These are phyloP conservation scores for Lumnitzera littorea DNA, from an alignment of 345 rosid genomes.

Conservation along the genomic window DNA sequence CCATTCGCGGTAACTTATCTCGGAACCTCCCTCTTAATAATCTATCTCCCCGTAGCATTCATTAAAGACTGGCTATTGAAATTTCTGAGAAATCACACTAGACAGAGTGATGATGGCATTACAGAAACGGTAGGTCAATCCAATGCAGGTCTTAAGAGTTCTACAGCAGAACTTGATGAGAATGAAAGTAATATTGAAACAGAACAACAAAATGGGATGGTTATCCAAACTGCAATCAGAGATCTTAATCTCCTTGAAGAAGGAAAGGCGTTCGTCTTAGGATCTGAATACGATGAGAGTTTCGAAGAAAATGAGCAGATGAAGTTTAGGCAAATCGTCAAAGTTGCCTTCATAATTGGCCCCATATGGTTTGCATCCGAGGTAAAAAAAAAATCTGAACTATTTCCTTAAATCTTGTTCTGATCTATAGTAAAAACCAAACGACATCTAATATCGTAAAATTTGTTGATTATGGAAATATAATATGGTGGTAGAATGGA, in stretches of 20 bases:
- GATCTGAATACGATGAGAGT: not conserved
- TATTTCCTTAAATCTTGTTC: not conserved
- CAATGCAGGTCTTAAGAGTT: not conserved
- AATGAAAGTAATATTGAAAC: not conserved
- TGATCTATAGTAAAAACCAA: not conserved
- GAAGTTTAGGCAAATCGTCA: slow-evolving; percentile 12
- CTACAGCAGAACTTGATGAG: not conserved
- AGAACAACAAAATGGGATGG: not conserved
- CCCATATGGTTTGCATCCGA: slow-evolving; percentile 45
- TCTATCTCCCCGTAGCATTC: slow-evolving; percentile 42
- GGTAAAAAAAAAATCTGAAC: slow-evolving; percentile 9
- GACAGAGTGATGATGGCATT: not conserved
- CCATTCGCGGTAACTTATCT: slow-evolving; percentile 38
- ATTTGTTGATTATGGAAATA: no score
- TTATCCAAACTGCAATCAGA: slow-evolving; percentile 1
- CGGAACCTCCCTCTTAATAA: slow-evolving; percentile 27
- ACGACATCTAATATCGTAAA: no score
- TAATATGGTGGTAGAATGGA: no score
- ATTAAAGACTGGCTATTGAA: slow-evolving; percentile 25
- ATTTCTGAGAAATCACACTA: slow-evolving; percentile 1
- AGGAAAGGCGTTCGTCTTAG: slow-evolving; percentile 5
- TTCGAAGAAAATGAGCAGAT: not conserved
- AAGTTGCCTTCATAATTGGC: slow-evolving; percentile 15
- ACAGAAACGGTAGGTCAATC: not conserved
- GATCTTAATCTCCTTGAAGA: slow-evolving; percentile 8